Conservation (phyloP, 495 filamentous ascomycete species). For the Talaromyces thailandensis region DNA sequence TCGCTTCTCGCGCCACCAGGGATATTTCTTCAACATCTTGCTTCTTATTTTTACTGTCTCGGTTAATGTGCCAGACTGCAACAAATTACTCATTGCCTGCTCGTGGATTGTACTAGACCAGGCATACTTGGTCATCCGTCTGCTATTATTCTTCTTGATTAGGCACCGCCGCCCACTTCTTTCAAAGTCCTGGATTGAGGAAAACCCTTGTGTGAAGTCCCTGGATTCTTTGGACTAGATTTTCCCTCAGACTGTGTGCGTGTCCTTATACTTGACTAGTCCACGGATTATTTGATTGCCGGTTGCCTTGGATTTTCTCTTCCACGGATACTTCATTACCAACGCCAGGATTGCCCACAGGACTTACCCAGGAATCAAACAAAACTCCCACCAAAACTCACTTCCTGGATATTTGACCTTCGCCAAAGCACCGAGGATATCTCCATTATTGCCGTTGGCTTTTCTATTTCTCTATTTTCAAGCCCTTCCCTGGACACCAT, state of each 20-base stretch:
- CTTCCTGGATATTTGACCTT: background rate
- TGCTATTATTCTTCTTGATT: background rate
- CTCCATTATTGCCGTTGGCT: conserved; percentile 11
- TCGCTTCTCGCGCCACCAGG: conserved; percentile 20
- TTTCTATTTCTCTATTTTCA: conserved; percentile 10
- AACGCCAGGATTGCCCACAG: background rate
- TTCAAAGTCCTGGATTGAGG: background rate
- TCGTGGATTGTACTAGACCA: conserved; percentile 6
- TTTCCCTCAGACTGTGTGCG: background rate
- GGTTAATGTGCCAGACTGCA: conserved; percentile 9
- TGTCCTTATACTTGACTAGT: background rate
- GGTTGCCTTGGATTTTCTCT: background rate
- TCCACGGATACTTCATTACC: background rate
- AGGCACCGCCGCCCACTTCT: background rate
- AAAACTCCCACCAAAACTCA: background rate
- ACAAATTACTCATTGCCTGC: background rate
- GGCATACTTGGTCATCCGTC: background rate
- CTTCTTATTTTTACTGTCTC: conserved; percentile 9
- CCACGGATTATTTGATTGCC: conserved; percentile 2
- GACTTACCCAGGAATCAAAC: background rate
- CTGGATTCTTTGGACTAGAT: background rate
- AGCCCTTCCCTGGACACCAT: conserved; percentile 28
- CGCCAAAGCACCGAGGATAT: conserved; percentile 3
- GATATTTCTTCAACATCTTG: conserved; percentile 12
- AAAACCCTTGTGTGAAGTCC: background rate